These are phyloP conservation scores for Tephrocybe sp. DNA, from an alignment of 768 basidiomycete species.

Conservation along the genomic window DNA sequence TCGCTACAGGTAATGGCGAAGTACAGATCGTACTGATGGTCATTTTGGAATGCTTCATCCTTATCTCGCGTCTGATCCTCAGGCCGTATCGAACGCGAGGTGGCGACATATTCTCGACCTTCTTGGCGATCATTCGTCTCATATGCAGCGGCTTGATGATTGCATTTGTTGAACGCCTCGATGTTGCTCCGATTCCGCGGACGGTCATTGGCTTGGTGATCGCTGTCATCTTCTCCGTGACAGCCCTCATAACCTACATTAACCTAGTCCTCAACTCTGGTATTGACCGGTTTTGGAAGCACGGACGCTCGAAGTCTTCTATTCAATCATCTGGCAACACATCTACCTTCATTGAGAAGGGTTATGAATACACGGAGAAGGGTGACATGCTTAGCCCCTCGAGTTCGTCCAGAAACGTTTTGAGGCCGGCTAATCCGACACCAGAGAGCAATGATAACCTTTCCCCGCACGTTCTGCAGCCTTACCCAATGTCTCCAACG, in stretches of 20 bases:
- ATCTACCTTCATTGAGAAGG: slow-evolving; percentile 23
- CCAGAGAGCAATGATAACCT: slow-evolving; percentile 44
- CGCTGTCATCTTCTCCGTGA: slow-evolving; percentile 69
- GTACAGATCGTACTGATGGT: slow-evolving; percentile 71
- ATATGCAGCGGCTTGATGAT: slow-evolving; percentile 71
- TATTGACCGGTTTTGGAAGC: slow-evolving; percentile 29
- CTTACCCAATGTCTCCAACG: slow-evolving; percentile 47
- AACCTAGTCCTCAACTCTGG: slow-evolving; percentile 59
- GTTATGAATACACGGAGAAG: slow-evolving; percentile 27
- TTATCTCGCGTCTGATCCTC: slow-evolving; percentile 51
- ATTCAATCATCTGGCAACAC: slow-evolving; percentile 24
- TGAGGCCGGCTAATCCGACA: slow-evolving; percentile 52
- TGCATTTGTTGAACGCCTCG: slow-evolving; percentile 68
- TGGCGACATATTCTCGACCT: slow-evolving; percentile 68
- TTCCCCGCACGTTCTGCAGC: slow-evolving; percentile 40
- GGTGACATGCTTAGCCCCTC: slow-evolving; percentile 17
- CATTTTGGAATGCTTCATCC: slow-evolving; percentile 61
- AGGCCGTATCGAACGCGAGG: slow-evolving; percentile 69
- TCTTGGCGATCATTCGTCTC: slow-evolving; percentile 67
- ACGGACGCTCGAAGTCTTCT: slow-evolving; percentile 9
- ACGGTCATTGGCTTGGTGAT: slow-evolving; percentile 78
- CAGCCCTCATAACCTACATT: slow-evolving; percentile 66
- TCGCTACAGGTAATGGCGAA: slow-evolving; percentile 58
- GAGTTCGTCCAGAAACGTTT: slow-evolving; percentile 17
- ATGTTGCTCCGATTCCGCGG: slow-evolving; percentile 73